These are phyloP conservation scores for Cercophora sp. DNA, from an alignment of 495 filamentous ascomycete species.

Conservation along the genomic window DNA sequence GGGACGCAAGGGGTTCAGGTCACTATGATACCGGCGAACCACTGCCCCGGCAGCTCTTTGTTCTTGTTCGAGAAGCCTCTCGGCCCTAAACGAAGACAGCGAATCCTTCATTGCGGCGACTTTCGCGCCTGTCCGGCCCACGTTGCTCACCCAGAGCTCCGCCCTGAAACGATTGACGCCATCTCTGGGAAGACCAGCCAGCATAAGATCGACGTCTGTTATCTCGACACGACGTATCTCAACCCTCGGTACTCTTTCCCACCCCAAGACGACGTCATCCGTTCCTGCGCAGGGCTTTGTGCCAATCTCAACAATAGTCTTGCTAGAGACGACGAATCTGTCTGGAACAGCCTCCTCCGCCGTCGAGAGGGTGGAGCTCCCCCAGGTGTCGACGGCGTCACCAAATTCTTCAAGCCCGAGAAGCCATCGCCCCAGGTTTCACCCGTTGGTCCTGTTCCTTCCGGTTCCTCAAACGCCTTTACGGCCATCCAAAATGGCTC, in stretches of 20 bases:
- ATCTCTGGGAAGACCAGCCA: conserved; percentile 66
- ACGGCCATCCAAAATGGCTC: conserved; percentile 18
- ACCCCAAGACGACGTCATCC: conserved; percentile 77
- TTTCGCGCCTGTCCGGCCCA: conserved; percentile 90
- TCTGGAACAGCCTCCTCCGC: conserved; percentile 29
- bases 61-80: conserved; percentile 84
- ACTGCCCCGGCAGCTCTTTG: conserved; percentile 91
- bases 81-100: conserved; percentile 59
- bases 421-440: background rate
- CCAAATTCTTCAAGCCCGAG: conserved; percentile 39
- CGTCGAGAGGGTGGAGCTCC: conserved; percentile 18
- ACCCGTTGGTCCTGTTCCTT: conserved; percentile 5
- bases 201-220: conserved; percentile 90
- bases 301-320: conserved; percentile 47
- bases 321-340: conserved; percentile 24
- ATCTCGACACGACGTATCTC: conserved; percentile 95
- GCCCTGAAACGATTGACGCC: conserved; percentile 65
- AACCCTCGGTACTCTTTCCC: conserved; percentile 96
- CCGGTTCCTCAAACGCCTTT: conserved; percentile 19
- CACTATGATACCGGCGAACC: conserved; percentile 94
- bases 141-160: conserved; percentile 74
- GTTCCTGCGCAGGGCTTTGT: conserved; percentile 86
- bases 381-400: conserved; percentile 30
- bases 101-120: conserved; percentile 92
- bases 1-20: conserved; percentile 75